Base-by-base conservation (phyloP, 352 stramenopile species). In the Globisporangium cystogenes region DNA sequence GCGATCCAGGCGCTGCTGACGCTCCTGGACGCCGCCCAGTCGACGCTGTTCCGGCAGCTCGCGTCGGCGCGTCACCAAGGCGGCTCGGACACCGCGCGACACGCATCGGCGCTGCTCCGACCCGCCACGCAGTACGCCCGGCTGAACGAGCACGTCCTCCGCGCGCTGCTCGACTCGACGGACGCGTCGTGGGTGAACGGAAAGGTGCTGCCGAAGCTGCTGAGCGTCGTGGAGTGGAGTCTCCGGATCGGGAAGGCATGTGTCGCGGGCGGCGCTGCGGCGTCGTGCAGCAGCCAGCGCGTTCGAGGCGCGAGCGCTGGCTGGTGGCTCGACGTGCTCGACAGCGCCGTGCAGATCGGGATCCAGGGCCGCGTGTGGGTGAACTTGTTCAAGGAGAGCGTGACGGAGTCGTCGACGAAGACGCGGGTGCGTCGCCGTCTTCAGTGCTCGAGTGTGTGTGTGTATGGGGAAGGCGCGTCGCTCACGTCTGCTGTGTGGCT, bases 171-270 rank as follows among this genome's bases (percentile, higher is more conserved):
- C 41, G 63, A 60, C n/a, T 55, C 60, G 40, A 55, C 56, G 31
- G 53, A 76, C 51, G 59, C 74, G 21, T 72, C 57, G 27, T 85
- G 69, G 61, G 56, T 66, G 4, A 64, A 43, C 31, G 54, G 60
- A 35, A 72, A 67, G 44, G 62, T 78, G 53, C 31, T 80, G 48
- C n/a, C 70, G 11, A 81, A 76, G 31, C 31, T 75, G 20, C 51
- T 85, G 26, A 70, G 69, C 35, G 67, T 70, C n/a, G 70, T 80
- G 29, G 74, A 85, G 45, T 37, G 69, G 29, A 58, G 54, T 11
- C 35, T 85, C 14, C 71, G 74, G 10, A 64, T 85, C 44, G 74
- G 66, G 18, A 80, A 72, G 55, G 61, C 57, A 16, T 66, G 46
- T n/a, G 29, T 51, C 4, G 11, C n/a, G n/a, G 29, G 46, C 6